These are phyloP conservation scores for Hypsizygus marmoreus DNA, from an alignment of 768 basidiomycete genomes.

Conservation along the genomic window DNA sequence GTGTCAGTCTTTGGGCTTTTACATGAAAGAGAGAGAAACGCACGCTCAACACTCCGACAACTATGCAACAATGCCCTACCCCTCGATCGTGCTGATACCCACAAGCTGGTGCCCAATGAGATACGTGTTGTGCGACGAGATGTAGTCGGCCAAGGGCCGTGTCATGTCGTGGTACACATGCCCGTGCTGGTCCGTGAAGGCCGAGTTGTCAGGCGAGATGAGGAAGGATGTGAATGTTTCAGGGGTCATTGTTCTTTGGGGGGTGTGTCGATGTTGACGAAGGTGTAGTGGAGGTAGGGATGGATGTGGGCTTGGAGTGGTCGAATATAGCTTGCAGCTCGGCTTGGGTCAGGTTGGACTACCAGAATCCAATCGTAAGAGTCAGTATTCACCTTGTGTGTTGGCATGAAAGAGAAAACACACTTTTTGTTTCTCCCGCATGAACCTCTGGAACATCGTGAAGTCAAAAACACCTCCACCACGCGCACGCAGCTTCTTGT, in stretches of 20 bases:
- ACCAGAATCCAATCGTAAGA: neutral
- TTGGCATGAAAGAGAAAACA: constrained; percentile 3
- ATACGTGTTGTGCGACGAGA: constrained; percentile 91
- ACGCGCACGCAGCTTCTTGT: constrained; percentile 41
- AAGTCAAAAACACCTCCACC: constrained; percentile 41
- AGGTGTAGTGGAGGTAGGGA: constrained; percentile 29
- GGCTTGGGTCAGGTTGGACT: constrained; percentile 39
- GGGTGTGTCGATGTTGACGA: constrained; percentile 6
- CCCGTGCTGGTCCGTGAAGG: constrained; percentile 44
- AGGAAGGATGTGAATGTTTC: constrained; percentile 81
- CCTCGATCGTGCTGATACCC: constrained; percentile 87
- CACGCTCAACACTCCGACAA: constrained; percentile 91
- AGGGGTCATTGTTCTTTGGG: constrained; percentile 42
- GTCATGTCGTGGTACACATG: constrained; percentile 83
- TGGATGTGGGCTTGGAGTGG: constrained; percentile 26
- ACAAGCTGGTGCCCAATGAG: constrained; percentile 85
- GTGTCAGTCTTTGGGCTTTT: neutral
- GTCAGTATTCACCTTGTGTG: too few species aligned
- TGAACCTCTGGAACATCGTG: constrained; percentile 44
- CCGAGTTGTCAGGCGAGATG: constrained; percentile 75
- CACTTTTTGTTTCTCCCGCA: constrained; percentile 49
- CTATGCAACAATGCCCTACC: constrained; percentile 91
- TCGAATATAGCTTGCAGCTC: constrained; percentile 41
- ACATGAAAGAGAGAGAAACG: too few species aligned
- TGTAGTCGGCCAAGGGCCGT: constrained; percentile 84